Evolutionary conservation across 805 yeast species (phyloP), one percentile per base, ranked within the genome.

Genomic region (Suhomyces kilbournensis): DNA sequence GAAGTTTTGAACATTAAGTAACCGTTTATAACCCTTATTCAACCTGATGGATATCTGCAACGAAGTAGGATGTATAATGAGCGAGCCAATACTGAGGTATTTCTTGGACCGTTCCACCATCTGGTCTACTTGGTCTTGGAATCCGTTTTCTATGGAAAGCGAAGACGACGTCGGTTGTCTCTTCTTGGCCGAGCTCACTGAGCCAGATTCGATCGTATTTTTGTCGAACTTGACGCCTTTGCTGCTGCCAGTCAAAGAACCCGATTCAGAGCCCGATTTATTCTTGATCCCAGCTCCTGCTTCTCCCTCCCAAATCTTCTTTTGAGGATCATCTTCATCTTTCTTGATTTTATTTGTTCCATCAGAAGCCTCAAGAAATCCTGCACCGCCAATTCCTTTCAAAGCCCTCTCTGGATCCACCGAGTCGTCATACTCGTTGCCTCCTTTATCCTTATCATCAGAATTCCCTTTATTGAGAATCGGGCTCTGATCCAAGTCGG

Each of bases 61-160:
- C 7, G 67, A 58, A 20, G 69, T 60, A 1, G 72, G 62, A 20
- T 48, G 51, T 3, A 68, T 47, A 30, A 70, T 72, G 55, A 93
- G 75, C 14, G 80, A 71, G 22, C 83, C 81, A 54, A 92, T 81
- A 58, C 88, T 85, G 66, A 88, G 75, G 63, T 81, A 89, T 52
- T 81, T 82, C 25, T 88, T 80, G 0, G 97, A 90, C 46, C 97
- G 73, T 44, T 75, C 70, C 4, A 90, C 70, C 97, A 93, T 90
- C 56, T 81, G 79, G 23, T 82, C 66, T 20, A 73, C 61, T 19
- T 74, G 65, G 20, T 62, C 63, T 46, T 68, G 66, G 26, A 62
- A 52, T 44, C 59, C 65, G 42, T 46, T 42, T 14, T 52, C 55
- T 7, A 19, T 30, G n/a, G 40, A 43, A 9, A 12, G 38, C 15